Base-by-base conservation (phyloP, 2,329 filamentous ascomycete species). In the Epichloe sibirici region DNA sequence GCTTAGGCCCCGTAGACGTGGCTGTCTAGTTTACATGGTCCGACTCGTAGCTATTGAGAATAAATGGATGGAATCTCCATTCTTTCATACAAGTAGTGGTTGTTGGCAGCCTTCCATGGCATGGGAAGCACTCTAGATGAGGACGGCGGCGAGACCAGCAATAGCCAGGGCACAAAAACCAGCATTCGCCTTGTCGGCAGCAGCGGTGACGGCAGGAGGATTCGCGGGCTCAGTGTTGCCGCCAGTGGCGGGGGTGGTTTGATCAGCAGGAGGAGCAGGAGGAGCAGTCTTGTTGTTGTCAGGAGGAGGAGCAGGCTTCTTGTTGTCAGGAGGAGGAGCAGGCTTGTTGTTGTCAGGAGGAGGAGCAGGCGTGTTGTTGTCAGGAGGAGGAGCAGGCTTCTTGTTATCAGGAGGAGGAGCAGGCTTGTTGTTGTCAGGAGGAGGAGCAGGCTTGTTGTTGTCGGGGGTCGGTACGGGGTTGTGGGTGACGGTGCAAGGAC, bases 401-500 rank as follows among this genome's bases (percentile, higher is more conserved):
- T 35, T 50, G 52, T 35, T 50, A 44, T 47, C 40, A 5, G 53
- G 48, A 8, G 50, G 49, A 15, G 54, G 49, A 17, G 38, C n/a
- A 8, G 46, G 45, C 17, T 53, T 45, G n/a, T 53, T 45, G 15
- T 39, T 35, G 49, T 28, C 15, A 28, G 45, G 54, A n/a, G 47
- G 47, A 23, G 56, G 48, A 11, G 39, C 9, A 11, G 25, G 38
- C 15, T 54, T 48, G 15, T 35, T 31, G 48, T 28, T n/a, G 23
- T 40, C 55, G 9, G 46, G 44, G 12, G 42, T 7, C 8, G 45
- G 17, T 21, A 68, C 61, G 50, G 66, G 34, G 23, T 15, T 34
- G 3, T 37, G 34, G 31, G 48, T 70, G 49, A 74, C 57, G 38
- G 71, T 72, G 61, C 72, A 75, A 51, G 73, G 73, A 58, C 73